Conservation (phyloP, 2,329 filamentous ascomycete genomes). For the Pyrenochaeta sp. region DNA sequence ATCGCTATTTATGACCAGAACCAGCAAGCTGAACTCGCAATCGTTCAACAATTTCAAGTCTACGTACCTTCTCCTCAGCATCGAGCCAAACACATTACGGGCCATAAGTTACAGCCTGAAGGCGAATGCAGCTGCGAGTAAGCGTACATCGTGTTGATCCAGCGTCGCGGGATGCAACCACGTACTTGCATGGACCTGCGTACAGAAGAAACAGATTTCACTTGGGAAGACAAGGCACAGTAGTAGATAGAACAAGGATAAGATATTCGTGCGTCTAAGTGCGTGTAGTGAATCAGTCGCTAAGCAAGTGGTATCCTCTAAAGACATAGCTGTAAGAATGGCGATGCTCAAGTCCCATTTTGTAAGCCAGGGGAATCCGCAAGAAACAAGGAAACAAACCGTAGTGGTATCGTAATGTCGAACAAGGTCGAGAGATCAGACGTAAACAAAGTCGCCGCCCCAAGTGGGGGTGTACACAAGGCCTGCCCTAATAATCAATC, state of each 20-base stretch:
- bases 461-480: slow-evolving; percentile 13
- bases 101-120: background rate
- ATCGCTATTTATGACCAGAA: background rate
- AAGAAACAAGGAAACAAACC: slow-evolving; percentile 8
- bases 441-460: slow-evolving; percentile 13
- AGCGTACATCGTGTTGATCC: background rate
- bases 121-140: background rate
- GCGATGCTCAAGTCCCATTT: slow-evolving; percentile 25
- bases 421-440: slow-evolving; percentile 9
- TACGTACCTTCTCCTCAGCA: background rate
- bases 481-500: slow-evolving; percentile 15
- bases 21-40: background rate
- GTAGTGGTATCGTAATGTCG: slow-evolving; percentile 31
- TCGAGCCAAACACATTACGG: background rate
- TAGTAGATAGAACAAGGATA: slow-evolving; percentile 12
- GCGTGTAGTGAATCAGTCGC: slow-evolving; percentile 23
- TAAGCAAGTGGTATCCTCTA: slow-evolving; percentile 30
- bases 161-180: background rate
- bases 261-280: slow-evolving; percentile 35
- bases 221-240: slow-evolving; percentile 5
- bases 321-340: slow-evolving; percentile 16
- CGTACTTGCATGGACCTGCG: background rate
- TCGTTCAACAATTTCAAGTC: background rate
- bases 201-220: background rate
- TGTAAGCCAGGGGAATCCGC: slow-evolving; percentile 22